Conservation (phyloP, 805 yeast species). For the Zygoascus biomembranicola region DNA sequence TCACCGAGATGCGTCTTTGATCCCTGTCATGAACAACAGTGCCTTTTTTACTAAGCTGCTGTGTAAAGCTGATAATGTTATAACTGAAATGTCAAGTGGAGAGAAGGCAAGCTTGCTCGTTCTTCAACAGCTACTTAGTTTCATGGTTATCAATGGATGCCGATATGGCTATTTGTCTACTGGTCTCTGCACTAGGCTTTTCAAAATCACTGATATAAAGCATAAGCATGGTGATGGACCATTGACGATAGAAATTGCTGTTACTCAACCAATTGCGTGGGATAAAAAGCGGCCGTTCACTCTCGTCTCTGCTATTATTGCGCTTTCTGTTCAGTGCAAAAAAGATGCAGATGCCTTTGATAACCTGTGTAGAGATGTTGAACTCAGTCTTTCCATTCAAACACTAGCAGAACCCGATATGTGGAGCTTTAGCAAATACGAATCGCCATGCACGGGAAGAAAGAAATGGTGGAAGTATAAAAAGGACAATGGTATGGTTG, state of each 20-base stretch:
- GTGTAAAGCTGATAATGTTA: not conserved
- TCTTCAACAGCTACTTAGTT: constrained; percentile 10
- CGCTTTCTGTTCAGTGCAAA: not conserved
- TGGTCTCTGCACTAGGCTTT: constrained; percentile 13
- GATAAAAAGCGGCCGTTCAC: not conserved
- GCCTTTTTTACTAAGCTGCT: not conserved
- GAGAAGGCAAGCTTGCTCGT: not conserved
- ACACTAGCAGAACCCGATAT: constrained; percentile 11
- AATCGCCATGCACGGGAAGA: constrained; percentile 10
- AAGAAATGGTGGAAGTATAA: constrained; percentile 15
- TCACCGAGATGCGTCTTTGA: not conserved
- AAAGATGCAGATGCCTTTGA: not conserved
- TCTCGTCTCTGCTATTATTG: not conserved
- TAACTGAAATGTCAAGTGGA: not conserved
- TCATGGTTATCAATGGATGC: constrained; percentile 17
- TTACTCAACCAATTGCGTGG: not conserved
- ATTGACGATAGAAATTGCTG: not conserved
- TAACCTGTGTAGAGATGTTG: not conserved
- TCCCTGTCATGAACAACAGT: not conserved
- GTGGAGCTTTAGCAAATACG: constrained; percentile 7
- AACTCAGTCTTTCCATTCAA: not conserved
- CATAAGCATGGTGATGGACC: not conserved
- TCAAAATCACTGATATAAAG: constrained; percentile 3
- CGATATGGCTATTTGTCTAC: constrained; percentile 17
- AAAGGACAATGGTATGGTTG: constrained; percentile 1